Base-by-base conservation (phyloP, 108 stramenopile genomes). In the Cyclotella baltica region DNA sequence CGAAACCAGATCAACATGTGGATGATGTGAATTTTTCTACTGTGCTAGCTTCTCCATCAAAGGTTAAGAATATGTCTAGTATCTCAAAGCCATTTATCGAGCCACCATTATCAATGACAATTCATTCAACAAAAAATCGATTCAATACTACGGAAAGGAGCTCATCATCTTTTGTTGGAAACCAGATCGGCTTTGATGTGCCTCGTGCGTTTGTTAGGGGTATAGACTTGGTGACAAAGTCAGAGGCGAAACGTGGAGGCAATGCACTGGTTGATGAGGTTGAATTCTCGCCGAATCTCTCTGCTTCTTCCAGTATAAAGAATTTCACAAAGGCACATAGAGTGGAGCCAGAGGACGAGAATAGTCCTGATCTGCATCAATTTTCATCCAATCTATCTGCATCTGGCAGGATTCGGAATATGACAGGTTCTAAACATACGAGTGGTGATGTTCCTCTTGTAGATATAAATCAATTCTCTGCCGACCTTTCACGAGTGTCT, bases 101-200 rank as follows among this genome's bases (percentile, higher is more conserved):
- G n/a, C 31, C 31, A 11, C 59, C 59, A 9, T 34, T 61, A n/a
- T 61, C 59, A 61, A 31, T 34, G 33, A 61, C 59, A 33, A 33
- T 61, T 61, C 59, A 61, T 34, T 61, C 59, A 61, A 16, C 15
- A 10, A 34, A 10, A 13, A 22, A 61, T 61, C 59, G 59, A 13
- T 61, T 61, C 59, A 61, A 61, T 33, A 61, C 33, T 34, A 61
- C 59, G 4, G 3, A 34, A 34, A 61, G 34, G 59, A 61, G 59
- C 11, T 61, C 59, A 34, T 61, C 59, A 16, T 61, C 33, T 18
- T 61, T 61, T 61, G 59, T 31, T 4, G 47, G 47, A 3, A 61
- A 16, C 33, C 59, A 33, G 59, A 61, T 61, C 4, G 59, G 59
- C 1, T 61, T 61, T 33, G 59, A 61, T 34, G 33, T 61, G 11